These are phyloP conservation scores for Sclerotinia trifoliorum DNA, from an alignment of 2,329 filamentous ascomycete genomes.

Conservation along the genomic window DNA sequence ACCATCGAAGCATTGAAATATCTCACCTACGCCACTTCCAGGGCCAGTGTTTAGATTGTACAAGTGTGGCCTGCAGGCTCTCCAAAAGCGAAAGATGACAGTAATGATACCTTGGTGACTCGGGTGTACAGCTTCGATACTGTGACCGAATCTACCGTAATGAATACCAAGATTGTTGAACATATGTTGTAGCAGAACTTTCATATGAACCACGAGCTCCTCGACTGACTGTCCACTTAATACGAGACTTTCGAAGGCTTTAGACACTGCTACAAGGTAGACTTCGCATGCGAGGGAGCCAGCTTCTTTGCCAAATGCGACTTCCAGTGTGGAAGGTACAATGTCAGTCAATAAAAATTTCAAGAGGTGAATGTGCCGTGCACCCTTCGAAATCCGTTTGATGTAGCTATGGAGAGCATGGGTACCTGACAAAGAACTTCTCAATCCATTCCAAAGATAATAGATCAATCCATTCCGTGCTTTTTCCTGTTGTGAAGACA, in stretches of 20 bases:
- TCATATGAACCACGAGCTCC: constrained; percentile 25
- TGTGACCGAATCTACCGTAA: constrained; percentile 9
- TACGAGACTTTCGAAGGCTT: constrained; percentile 16
- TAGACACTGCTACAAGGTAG: constrained; percentile 31
- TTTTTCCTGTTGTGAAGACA: constrained; percentile 28
- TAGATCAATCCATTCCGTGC: constrained; percentile 34
- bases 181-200: constrained; percentile 32
- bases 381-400: constrained; percentile 28
- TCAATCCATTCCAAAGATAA: constrained; percentile 37
- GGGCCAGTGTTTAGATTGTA: not conserved
- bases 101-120: constrained; percentile 29
- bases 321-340: constrained; percentile 32
- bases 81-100: constrained; percentile 33
- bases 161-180: constrained; percentile 27
- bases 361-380: constrained; percentile 32
- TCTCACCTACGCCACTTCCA: not conserved
- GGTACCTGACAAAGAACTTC: constrained; percentile 29
- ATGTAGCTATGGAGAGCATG: constrained; percentile 25
- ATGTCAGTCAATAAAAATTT: constrained; percentile 35
- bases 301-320: constrained; percentile 30
- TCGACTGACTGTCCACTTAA: constrained; percentile 22
- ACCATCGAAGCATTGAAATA: constrained; percentile 8
- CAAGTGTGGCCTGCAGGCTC: constrained; percentile 26
- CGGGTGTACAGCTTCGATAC: constrained; percentile 23
- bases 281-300: constrained; percentile 33